Percentiles rank a stretch among this genome's conserved stretches.
Evolutionary conservation across 805 yeast genomes (phyloP).

Genomic region (Isabelozyma gotoi): DNA sequence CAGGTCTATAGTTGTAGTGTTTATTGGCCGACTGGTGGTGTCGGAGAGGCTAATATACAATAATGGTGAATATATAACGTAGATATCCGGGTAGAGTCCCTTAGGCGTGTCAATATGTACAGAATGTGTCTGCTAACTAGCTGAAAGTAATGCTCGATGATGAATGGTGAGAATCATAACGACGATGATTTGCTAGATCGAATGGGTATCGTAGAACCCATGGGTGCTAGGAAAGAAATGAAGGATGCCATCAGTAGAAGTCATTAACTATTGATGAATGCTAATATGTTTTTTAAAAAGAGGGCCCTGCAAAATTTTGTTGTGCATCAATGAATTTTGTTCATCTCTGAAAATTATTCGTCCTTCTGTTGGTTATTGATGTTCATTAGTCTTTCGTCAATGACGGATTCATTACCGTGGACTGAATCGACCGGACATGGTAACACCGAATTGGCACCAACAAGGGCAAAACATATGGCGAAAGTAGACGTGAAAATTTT

Average conservation of each 20-base stretch:
- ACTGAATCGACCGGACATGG: constrained; percentile 46
- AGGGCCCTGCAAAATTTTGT: too few species aligned
- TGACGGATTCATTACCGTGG: constrained; percentile 40
- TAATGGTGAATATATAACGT: background rate
- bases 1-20: too few species aligned
- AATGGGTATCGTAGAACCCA: too few species aligned
- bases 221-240: too few species aligned
- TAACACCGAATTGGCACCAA: constrained; percentile 54
- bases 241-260: too few species aligned
- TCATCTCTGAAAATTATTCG: too few species aligned
- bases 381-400: constrained; percentile 30
- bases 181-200: background rate
- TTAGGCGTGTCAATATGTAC: background rate
- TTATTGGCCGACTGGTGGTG: too few species aligned
- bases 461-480: constrained; percentile 58
- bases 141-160: background rate
- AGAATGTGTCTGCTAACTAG: too few species aligned
- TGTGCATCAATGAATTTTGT: too few species aligned
- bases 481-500: constrained; percentile 74
- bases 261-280: too few species aligned
- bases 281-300: too few species aligned
- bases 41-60: background rate
- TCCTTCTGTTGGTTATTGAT: constrained; percentile 1
- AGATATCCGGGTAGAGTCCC: background rate
- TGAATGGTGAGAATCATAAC: background rate